Evolutionary conservation across 768 basidiomycete genomes (phyloP).

Genomic region (Trametes coccinea): DNA sequence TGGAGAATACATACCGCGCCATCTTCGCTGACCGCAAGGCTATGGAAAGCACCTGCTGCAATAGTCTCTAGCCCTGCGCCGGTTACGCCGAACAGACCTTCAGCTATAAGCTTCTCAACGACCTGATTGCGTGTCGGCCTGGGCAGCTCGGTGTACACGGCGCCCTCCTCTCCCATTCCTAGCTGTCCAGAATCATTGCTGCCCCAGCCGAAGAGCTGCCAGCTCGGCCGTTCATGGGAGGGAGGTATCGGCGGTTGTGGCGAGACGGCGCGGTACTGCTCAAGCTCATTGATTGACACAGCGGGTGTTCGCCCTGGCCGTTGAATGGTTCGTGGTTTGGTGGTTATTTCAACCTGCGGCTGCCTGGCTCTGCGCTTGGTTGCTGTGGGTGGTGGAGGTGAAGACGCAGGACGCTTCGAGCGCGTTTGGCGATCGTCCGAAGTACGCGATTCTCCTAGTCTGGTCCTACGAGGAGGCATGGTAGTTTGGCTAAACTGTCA

Average conservation of each 20-base stretch:
- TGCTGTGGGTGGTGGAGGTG: not conserved
- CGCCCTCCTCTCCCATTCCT: not conserved
- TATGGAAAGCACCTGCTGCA: constrained; percentile 47
- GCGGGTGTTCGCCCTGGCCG: not conserved
- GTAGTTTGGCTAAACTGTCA: too few relatives aligned
- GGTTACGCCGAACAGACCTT: constrained; percentile 35
- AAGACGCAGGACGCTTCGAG: not conserved
- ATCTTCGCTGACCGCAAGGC: constrained; percentile 42
- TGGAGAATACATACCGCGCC: constrained; percentile 37
- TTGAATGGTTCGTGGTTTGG: not conserved
- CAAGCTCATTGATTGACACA: not conserved
- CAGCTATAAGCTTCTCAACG: constrained; percentile 41
- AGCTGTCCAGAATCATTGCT: not conserved
- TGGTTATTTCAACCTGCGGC: not conserved
- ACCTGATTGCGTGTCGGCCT: constrained; percentile 34
- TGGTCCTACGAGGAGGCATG: not conserved
- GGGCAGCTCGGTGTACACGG: not conserved
- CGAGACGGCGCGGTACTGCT: not conserved
- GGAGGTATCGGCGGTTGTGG: not conserved
- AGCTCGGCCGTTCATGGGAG: not conserved
- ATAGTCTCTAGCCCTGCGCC: constrained; percentile 42
- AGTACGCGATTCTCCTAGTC: not conserved
- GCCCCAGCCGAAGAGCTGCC: constrained; percentile 17
- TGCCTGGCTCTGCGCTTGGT: not conserved
- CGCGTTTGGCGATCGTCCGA: not conserved